Conservation (phyloP, 495 filamentous ascomycete species). For the Penicillium lividum region DNA sequence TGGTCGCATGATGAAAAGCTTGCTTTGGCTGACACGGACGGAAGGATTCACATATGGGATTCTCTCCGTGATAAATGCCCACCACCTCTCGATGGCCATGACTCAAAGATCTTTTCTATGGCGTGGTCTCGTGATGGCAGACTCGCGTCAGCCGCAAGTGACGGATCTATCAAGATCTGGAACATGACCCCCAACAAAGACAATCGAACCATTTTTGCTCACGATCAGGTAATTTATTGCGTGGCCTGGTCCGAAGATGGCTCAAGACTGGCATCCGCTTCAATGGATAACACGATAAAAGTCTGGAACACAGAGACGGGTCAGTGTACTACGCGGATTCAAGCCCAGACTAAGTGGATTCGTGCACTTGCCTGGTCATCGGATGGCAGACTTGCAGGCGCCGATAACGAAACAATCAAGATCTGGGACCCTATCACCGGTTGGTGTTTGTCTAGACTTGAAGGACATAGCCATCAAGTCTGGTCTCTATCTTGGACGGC, state of each 20-base stretch:
- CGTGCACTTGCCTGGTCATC: slow-evolving; percentile 7
- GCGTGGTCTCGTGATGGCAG: slow-evolving; percentile 9
- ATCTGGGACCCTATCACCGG: slow-evolving; percentile 5
- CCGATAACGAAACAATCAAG: slow-evolving; percentile 6
- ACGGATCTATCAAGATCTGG: slow-evolving; percentile 9
- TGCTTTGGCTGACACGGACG: slow-evolving; percentile 2
- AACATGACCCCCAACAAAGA: not conserved
- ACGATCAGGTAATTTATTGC: not conserved
- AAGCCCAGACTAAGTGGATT: slow-evolving; percentile 5
- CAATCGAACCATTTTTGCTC: not conserved
- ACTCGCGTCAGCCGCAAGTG: not conserved
- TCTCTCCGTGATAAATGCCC: not conserved
- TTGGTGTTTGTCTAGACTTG: slow-evolving; percentile 2
- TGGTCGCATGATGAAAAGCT: slow-evolving; percentile 2
- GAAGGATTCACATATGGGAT: not conserved
- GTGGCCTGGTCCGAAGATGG: slow-evolving; percentile 3
- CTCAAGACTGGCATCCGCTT: slow-evolving; percentile 4
- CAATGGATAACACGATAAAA: slow-evolving; percentile 3
- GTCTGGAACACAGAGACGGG: slow-evolving; percentile 7
- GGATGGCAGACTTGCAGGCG: slow-evolving; percentile 8
- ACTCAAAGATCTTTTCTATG: not conserved
- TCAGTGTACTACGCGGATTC: not conserved
- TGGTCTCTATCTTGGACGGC: slow-evolving; percentile 8
- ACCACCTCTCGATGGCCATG: not conserved
- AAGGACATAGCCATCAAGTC: slow-evolving; percentile 7